Base-by-base conservation (phyloP, 352 stramenopile genomes). In the Globisporangium parvum region DNA sequence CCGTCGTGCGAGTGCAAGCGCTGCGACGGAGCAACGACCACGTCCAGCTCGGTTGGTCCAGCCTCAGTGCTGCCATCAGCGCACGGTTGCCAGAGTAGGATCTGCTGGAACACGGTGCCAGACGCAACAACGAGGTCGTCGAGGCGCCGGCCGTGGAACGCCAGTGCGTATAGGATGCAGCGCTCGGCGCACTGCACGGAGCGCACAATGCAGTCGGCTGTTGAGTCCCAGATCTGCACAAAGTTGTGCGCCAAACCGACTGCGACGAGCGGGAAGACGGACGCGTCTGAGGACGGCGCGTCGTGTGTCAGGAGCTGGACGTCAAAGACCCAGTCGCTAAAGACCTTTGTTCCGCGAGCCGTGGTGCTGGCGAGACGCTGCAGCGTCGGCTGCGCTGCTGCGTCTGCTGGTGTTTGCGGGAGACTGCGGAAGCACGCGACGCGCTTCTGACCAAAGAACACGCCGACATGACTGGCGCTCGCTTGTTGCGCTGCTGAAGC, bases 161-260 rank as follows among this genome's bases (percentile, higher is more conserved):
- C 67, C 6, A 95, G 70, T 41, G 85, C 71, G 60, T 93, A 95
- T 54, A 95, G 59, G 59, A 93, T 93, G 51, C 83, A 92, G 0
- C 83, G 80, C 59, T 90, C 84, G 10, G 77, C 72, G 62, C 85
- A 91, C 51, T 89, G 73, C 44, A 91, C 69, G 2, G 57, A 76
- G 10, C 69, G 75, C 17, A 92, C 41, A 40, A 91, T 66, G 23
- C 53, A 23, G 49, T 85, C 60, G 28, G 33, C 46, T 11, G 63
- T 55, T 0, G 77, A 68, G 40, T 85, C 57, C 83, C 84, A 95
- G 33, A 95, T 66, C 63, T 93, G 77, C 33, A 95, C 72, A 9
- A 87, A 84, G 62, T 95, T 95, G 68, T 95, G 83, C 28, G 83
- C 83, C 15, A 94, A 51, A 3, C 85, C 85, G n/a, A 94, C 66